Conservation (phyloP, 306 rosid species). For the Benincasa hispida region DNA sequence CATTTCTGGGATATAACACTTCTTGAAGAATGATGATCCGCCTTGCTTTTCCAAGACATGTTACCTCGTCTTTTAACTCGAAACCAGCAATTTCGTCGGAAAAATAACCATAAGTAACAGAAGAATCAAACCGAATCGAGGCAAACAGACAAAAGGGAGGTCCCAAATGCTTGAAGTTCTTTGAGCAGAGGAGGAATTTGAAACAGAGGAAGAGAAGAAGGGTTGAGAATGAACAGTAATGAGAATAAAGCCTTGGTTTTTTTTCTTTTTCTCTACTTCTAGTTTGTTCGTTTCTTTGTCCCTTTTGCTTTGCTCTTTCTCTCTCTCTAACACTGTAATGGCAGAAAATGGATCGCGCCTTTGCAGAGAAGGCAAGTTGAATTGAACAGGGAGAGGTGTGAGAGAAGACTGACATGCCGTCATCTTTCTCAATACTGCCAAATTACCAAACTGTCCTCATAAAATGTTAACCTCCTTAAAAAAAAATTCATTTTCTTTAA, state of each 20-base stretch:
- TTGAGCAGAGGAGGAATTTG: neutral
- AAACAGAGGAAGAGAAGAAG: conserved; percentile 9
- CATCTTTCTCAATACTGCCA: conserved; percentile 9
- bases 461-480: too few species aligned
- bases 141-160: neutral
- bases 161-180: neutral
- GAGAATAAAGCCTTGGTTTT: neutral
- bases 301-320: conserved; percentile 15
- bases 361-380: conserved; percentile 44
- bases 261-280: conserved; percentile 3
- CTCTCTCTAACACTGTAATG: conserved; percentile 20
- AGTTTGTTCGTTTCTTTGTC: conserved; percentile 17
- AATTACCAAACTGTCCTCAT: conserved; percentile 44
- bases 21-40: conserved; percentile 51
- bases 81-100: neutral
- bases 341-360: conserved; percentile 21
- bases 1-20: conserved; percentile 50
- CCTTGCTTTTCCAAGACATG: conserved; percentile 77
- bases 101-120: conserved; percentile 20
- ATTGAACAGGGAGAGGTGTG: conserved; percentile 39
- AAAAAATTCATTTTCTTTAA: too few species aligned
- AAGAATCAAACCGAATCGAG: conserved; percentile 7
- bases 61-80: conserved; percentile 1
- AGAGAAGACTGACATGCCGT: conserved; percentile 59
- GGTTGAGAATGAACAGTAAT: neutral